Conservation (phyloP, 805 yeast species). For the Candida fluviatilis region DNA sequence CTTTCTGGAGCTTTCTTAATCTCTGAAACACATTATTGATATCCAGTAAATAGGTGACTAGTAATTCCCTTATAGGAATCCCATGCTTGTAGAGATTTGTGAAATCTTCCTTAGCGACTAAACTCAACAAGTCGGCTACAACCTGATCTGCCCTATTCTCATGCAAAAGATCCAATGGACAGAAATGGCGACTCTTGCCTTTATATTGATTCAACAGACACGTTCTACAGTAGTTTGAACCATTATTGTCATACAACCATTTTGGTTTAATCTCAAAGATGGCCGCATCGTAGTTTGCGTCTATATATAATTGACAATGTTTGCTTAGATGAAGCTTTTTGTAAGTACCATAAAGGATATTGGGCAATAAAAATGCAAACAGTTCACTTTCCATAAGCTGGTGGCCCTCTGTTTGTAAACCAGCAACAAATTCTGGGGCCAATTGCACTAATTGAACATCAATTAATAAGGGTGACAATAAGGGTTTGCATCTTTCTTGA, state of each 20-base stretch:
- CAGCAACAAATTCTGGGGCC: slow-evolving; percentile 25
- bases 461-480: slow-evolving; percentile 26
- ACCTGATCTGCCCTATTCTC: slow-evolving; percentile 29
- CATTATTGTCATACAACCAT: slow-evolving; percentile 49
- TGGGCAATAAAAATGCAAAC: slow-evolving; percentile 42
- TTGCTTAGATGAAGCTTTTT: slow-evolving; percentile 24
- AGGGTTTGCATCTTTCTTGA: slow-evolving; percentile 27
- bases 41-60: slow-evolving; percentile 26
- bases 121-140: slow-evolving; percentile 25
- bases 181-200: slow-evolving; percentile 34
- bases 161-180: slow-evolving; percentile 43
- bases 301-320: slow-evolving; percentile 28
- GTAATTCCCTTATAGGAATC: slow-evolving; percentile 33
- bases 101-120: slow-evolving; percentile 17
- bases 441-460: slow-evolving; percentile 30
- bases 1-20: slow-evolving; percentile 30
- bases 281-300: slow-evolving; percentile 11
- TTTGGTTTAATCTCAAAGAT: slow-evolving; percentile 57
- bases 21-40: slow-evolving; percentile 30
- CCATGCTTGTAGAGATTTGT: slow-evolving; percentile 15
- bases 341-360: slow-evolving; percentile 32
- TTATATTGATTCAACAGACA: slow-evolving; percentile 47
- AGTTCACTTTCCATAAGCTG: slow-evolving; percentile 35
- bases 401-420: slow-evolving; percentile 22
- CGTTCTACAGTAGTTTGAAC: slow-evolving; percentile 48